These are phyloP conservation scores for Auriscalpium vulgare DNA, from an alignment of 768 basidiomycete genomes.

Conservation along the genomic window DNA sequence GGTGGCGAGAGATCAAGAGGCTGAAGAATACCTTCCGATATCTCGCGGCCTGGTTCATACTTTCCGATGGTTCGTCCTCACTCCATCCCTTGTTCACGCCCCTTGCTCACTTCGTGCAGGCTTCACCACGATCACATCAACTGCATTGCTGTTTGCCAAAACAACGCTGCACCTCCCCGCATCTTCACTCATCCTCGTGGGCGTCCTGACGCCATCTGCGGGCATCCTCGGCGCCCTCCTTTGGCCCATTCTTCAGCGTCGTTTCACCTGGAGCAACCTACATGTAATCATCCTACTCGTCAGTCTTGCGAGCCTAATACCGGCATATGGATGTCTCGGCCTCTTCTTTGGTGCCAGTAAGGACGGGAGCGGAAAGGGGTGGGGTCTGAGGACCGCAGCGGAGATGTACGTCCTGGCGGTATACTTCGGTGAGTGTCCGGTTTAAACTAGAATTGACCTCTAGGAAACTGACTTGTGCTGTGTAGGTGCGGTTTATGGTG, in stretches of 20 bases:
- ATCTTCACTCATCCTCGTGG: conserved; percentile 70
- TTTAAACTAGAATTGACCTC: too few relatives aligned
- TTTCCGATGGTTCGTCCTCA: conserved; percentile 68
- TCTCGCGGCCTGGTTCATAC: conserved; percentile 88
- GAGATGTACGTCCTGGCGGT: conserved; percentile 85
- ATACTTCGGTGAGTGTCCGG: conserved; percentile 60
- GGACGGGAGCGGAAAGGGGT: conserved; percentile 30
- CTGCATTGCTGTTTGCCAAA: conserved; percentile 88
- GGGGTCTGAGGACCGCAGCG: conserved; percentile 66
- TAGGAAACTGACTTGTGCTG: neutral
- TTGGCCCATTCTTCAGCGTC: conserved; percentile 69
- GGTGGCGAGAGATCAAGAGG: conserved; percentile 60
- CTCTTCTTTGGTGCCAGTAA: conserved; percentile 59
- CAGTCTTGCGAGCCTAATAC: conserved; percentile 55
- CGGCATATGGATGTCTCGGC: conserved; percentile 77
- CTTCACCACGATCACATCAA: conserved; percentile 88
- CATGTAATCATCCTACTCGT: conserved; percentile 62
- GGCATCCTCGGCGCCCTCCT: conserved; percentile 83
- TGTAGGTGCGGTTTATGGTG: conserved; percentile 61
- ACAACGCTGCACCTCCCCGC: conserved; percentile 78
- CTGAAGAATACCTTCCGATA: conserved; percentile 84
- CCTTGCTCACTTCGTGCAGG: conserved; percentile 34
- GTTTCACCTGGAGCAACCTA: conserved; percentile 57
- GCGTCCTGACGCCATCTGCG: conserved; percentile 64
- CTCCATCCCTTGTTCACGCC: neutral